These are phyloP conservation scores for Tothia fuscella DNA, from an alignment of 2,329 filamentous ascomycete genomes.

Conservation along the genomic window DNA sequence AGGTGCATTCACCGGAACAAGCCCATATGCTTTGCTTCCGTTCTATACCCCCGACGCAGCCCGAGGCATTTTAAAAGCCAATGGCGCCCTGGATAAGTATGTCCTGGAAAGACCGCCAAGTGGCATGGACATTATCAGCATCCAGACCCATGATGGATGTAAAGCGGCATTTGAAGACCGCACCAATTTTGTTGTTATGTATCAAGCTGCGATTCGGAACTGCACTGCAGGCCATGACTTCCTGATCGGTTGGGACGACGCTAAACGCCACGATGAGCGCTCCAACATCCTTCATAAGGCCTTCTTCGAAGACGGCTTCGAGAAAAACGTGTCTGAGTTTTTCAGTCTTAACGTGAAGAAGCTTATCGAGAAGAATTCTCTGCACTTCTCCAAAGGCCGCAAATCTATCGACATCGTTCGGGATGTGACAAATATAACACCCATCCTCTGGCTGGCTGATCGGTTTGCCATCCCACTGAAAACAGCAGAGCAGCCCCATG, in stretches of 20 bases:
- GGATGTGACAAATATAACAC: slow-evolving; percentile 56
- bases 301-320: slow-evolving; percentile 33
- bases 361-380: slow-evolving; percentile 35
- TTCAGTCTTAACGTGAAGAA: slow-evolving; percentile 31
- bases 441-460: slow-evolving; percentile 51
- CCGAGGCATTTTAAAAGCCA: slow-evolving; percentile 34
- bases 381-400: slow-evolving; percentile 33
- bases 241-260: slow-evolving; percentile 35
- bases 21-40: slow-evolving; percentile 35
- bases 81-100: slow-evolving; percentile 34
- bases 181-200: slow-evolving; percentile 37
- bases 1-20: slow-evolving; percentile 36
- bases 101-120: slow-evolving; percentile 31
- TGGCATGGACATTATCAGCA: slow-evolving; percentile 31
- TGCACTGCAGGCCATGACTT: slow-evolving; percentile 36
- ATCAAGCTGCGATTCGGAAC: slow-evolving; percentile 27
- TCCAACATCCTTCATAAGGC: slow-evolving; percentile 34
- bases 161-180: slow-evolving; percentile 39
- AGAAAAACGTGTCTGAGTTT: slow-evolving; percentile 31
- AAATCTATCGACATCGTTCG: slow-evolving; percentile 44
- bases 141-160: slow-evolving; percentile 39
- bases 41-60: slow-evolving; percentile 41
- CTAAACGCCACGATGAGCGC: slow-evolving; percentile 26
- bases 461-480: slow-evolving; percentile 58
- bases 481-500: slow-evolving; percentile 46